Conservation (phyloP, 2,329 filamentous ascomycete genomes). For the Xylaria digitata region DNA sequence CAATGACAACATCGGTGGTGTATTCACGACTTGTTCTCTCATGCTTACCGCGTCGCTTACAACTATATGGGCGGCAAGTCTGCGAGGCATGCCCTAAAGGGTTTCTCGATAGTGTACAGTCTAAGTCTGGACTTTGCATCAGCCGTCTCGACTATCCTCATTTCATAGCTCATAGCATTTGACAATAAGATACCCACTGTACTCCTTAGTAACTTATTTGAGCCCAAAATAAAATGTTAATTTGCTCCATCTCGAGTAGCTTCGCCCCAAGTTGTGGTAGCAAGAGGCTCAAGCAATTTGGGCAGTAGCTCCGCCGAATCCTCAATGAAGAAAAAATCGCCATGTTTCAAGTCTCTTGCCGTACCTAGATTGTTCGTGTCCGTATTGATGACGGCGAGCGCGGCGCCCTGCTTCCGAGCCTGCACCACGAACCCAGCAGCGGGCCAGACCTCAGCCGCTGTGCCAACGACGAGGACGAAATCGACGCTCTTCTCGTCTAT, state of each 20-base stretch:
- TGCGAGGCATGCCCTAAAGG: slow-evolving; percentile 45
- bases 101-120: not conserved
- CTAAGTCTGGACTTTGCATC: not conserved
- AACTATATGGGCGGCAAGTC: slow-evolving; percentile 43
- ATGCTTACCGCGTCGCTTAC: slow-evolving; percentile 46
- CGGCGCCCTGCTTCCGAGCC: slow-evolving; percentile 72
- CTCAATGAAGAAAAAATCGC: slow-evolving; percentile 64
- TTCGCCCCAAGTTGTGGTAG: slow-evolving; percentile 24
- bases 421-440: slow-evolving; percentile 78
- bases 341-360: slow-evolving; percentile 53
- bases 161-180: not conserved
- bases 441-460: slow-evolving; percentile 79
- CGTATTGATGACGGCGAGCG: slow-evolving; percentile 81
- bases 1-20: slow-evolving; percentile 38
- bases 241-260: slow-evolving; percentile 13
- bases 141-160: not conserved
- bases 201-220: not conserved
- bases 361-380: slow-evolving; percentile 62
- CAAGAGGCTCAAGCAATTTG: slow-evolving; percentile 51
- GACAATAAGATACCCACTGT: slow-evolving; percentile 1
- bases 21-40: slow-evolving; percentile 46
- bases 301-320: slow-evolving; percentile 62
- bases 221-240: not conserved
- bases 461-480: slow-evolving; percentile 86
- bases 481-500: slow-evolving; percentile 70